Evolutionary conservation across 805 yeast species (phyloP).

Genomic region (Pichia insulana): DNA sequence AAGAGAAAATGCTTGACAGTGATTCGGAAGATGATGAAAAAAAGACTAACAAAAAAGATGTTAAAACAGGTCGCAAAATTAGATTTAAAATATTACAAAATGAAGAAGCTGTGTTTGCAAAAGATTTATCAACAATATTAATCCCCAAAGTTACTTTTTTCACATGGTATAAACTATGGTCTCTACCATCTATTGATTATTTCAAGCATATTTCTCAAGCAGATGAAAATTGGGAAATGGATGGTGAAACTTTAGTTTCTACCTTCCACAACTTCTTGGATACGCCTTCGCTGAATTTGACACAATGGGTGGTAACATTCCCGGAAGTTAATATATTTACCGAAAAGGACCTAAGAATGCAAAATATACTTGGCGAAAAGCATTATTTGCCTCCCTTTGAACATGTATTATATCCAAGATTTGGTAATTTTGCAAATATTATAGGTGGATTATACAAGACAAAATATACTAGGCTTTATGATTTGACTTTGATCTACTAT

Average conservation of each 20-base stretch:
- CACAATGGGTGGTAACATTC: slow-evolving; percentile 57
- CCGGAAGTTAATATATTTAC: slow-evolving; percentile 80
- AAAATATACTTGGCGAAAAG: slow-evolving; percentile 44
- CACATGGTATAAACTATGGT: slow-evolving; percentile 62
- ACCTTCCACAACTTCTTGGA: slow-evolving; percentile 30
- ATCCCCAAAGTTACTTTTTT: slow-evolving; percentile 48
- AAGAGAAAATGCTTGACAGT: not conserved
- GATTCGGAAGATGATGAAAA: slow-evolving; percentile 4
- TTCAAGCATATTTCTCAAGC: slow-evolving; percentile 39
- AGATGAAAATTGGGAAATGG: slow-evolving; percentile 67
- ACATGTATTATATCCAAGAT: slow-evolving; percentile 72
- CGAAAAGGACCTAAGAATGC: slow-evolving; percentile 37
- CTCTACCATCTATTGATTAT: slow-evolving; percentile 46
- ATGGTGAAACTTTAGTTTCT: slow-evolving; percentile 24
- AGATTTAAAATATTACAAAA: slow-evolving; percentile 1
- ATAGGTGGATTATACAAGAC: slow-evolving; percentile 33
- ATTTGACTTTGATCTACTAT: slow-evolving; percentile 44
- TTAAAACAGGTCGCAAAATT: not conserved
- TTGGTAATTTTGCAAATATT: slow-evolving; percentile 44
- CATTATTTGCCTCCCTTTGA: slow-evolving; percentile 53
- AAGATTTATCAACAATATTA: slow-evolving; percentile 21
- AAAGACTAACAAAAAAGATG: not conserved
- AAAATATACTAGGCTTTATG: slow-evolving; percentile 42
- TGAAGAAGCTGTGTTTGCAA: slow-evolving; percentile 17
- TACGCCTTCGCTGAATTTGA: slow-evolving; percentile 26